These are phyloP conservation scores for Kazachstania taianensis DNA, from an alignment of 805 yeast species.

Conservation along the genomic window DNA sequence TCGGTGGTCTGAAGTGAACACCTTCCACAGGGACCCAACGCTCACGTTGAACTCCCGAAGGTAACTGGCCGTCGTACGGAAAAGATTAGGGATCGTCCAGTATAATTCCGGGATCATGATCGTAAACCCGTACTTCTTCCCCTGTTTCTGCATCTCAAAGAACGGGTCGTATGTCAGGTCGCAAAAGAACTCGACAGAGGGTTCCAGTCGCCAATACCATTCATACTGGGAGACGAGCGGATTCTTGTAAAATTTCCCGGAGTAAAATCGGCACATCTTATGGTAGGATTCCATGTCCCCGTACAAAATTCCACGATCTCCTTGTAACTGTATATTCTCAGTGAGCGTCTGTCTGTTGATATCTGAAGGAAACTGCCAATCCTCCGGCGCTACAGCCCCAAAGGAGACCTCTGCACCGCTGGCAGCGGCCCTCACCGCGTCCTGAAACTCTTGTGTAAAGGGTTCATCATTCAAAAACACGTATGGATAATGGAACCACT, in stretches of 20 bases:
- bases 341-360: slow-evolving; percentile 28
- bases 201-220: slow-evolving; percentile 97
- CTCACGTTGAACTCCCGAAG: slow-evolving; percentile 36
- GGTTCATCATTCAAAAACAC: slow-evolving; percentile 76
- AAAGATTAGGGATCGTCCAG: slow-evolving; percentile 75
- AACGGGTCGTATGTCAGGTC: slow-evolving; percentile 91
- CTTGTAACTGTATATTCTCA: slow-evolving; percentile 31
- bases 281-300: slow-evolving; percentile 79
- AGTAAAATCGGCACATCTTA: slow-evolving; percentile 89
- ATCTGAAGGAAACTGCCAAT: slow-evolving; percentile 59
- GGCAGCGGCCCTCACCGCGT: slow-evolving; percentile 34
- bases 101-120: slow-evolving; percentile 67
- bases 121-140: slow-evolving; percentile 79
- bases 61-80: slow-evolving; percentile 59
- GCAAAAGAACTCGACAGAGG: slow-evolving; percentile 81
- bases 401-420: slow-evolving; percentile 60
- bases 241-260: slow-evolving; percentile 76
- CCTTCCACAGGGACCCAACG: slow-evolving; percentile 58
- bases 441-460: slow-evolving; percentile 56
- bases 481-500: slow-evolving; percentile 92
- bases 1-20: slow-evolving; percentile 41
- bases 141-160: slow-evolving; percentile 55
- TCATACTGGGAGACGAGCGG: slow-evolving; percentile 58
- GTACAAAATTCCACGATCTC: slow-evolving; percentile 75
- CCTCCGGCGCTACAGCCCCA: slow-evolving; percentile 47